Percentiles rank a stretch among this genome's conserved stretches.
phyloP scores from a whole-genome alignment of 169 alveolate species.

The Condylostoma magnum region DNA sequence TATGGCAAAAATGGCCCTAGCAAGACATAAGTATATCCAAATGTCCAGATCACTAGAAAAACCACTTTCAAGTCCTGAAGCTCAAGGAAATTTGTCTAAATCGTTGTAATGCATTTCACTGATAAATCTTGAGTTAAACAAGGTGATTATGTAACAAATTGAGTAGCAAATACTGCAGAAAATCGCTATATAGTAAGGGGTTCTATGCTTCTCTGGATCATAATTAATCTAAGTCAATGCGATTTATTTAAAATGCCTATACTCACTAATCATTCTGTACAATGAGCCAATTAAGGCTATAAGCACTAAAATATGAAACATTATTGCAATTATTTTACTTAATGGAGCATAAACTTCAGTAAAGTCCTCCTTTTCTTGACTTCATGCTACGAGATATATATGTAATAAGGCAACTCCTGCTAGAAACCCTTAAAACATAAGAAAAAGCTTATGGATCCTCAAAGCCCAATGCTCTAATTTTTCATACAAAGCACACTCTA shows the following conservation, averaged over 20 bases:
- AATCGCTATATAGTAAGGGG: conserved; percentile 10
- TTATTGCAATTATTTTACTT: neutral
- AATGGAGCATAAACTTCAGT: neutral
- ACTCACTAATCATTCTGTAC: neutral
- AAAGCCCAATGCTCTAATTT: neutral
- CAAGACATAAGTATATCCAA: neutral
- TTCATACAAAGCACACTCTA: neutral
- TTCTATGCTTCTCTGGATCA: conserved; percentile 5
- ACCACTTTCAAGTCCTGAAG: neutral
- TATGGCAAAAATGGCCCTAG: neutral
- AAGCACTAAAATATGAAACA: conserved; percentile 9
- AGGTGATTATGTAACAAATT: neutral
- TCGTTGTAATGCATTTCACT: neutral
- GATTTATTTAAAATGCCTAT: neutral
- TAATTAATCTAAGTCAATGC: neutral
- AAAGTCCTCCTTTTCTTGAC: neutral
- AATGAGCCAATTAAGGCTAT: conserved; percentile 19
- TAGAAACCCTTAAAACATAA: conserved; percentile 17
- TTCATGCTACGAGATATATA: conserved; percentile 1
- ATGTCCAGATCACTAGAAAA: neutral
- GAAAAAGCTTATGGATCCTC: conserved; percentile 6
- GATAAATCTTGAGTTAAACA: neutral
- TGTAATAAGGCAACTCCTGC: conserved; percentile 19
- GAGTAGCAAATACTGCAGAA: conserved; percentile 10
- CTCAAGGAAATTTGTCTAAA: neutral